Percentiles rank a stretch among this genome's conserved stretches.
Evolutionary conservation across 2,329 filamentous ascomycete genomes (phyloP).

Genomic region (Phialophora tarda): DNA sequence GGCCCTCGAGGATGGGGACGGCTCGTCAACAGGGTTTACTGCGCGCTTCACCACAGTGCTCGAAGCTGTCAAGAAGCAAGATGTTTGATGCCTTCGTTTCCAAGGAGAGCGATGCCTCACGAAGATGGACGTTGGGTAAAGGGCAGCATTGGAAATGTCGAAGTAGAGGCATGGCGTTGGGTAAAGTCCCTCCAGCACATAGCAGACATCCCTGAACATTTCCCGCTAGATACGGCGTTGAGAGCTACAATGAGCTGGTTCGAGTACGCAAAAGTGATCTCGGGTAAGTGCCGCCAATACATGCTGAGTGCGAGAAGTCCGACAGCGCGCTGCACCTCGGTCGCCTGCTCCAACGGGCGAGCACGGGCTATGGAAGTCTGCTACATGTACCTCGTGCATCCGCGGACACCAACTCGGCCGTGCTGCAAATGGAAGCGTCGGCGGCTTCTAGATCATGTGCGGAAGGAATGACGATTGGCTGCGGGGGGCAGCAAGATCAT

Average conservation of each 20-base stretch:
- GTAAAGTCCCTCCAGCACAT: background rate
- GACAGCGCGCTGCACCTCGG: background rate
- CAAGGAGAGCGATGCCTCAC: background rate
- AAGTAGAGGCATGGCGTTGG: conserved; percentile 5
- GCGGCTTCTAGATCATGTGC: conserved; percentile 4
- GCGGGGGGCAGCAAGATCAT: conserved; percentile 12
- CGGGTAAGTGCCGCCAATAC: background rate
- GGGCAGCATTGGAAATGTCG: conserved; percentile 23
- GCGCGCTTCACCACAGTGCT: conserved; percentile 26
- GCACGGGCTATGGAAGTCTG: background rate
- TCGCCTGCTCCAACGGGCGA: background rate
- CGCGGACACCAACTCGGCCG: background rate
- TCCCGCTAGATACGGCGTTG: conserved; percentile 3
- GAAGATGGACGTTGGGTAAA: conserved; percentile 20
- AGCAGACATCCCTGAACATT: background rate
- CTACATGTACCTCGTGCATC: background rate
- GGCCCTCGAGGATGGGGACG: conserved; percentile 24
- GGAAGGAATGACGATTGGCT: conserved; percentile 21
- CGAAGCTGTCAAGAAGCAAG: conserved; percentile 22
- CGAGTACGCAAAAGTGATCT: background rate
- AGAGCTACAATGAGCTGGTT: background rate
- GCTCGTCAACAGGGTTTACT: conserved; percentile 29
- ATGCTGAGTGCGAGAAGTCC: background rate
- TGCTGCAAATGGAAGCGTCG: conserved; percentile 2
- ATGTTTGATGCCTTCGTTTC: background rate